phyloP scores from a whole-genome alignment of 2,329 filamentous ascomycete genomes.

The Hawksworthiomyces lignivorus region DNA sequence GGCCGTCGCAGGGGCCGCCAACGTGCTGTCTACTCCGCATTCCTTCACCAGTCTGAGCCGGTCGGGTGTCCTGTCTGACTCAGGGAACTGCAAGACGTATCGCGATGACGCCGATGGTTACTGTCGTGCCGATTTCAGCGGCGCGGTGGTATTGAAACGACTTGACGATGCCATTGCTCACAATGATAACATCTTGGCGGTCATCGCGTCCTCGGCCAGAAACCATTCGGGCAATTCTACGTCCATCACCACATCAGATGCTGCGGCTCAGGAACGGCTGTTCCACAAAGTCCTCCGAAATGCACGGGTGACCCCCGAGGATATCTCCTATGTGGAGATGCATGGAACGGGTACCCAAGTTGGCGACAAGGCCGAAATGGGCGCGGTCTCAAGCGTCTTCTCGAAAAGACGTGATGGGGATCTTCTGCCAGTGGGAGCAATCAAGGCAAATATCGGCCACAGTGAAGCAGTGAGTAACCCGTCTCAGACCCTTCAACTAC shows the following conservation, averaged over 20 bases:
- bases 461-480: slow-evolving; percentile 35
- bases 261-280: slow-evolving; percentile 47
- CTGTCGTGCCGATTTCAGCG: slow-evolving; percentile 33
- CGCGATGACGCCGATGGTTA: slow-evolving; percentile 75
- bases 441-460: slow-evolving; percentile 47
- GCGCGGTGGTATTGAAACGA: slow-evolving; percentile 36
- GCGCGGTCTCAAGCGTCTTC: slow-evolving; percentile 35
- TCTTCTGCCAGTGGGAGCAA: slow-evolving; percentile 40
- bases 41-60: slow-evolving; percentile 67
- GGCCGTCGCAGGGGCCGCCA: slow-evolving; percentile 71
- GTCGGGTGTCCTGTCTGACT: slow-evolving; percentile 70
- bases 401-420: slow-evolving; percentile 15
- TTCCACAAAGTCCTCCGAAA: slow-evolving; percentile 49
- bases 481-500: no score
- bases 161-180: slow-evolving; percentile 38
- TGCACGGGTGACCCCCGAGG: slow-evolving; percentile 48
- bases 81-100: slow-evolving; percentile 70
- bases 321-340: slow-evolving; percentile 59
- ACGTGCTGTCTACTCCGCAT: slow-evolving; percentile 71
- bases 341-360: slow-evolving; percentile 62
- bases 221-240: slow-evolving; percentile 58
- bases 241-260: slow-evolving; percentile 56
- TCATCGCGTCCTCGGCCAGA: slow-evolving; percentile 51
- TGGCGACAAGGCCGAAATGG: slow-evolving; percentile 56
- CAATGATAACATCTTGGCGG: slow-evolving; percentile 43